A percentile compares a stretch with the other conserved stretches of the same genome.
phyloP scores from a whole-genome alignment of 2,329 filamentous ascomycete genomes.

The Aaosphaeria arxii region DNA sequence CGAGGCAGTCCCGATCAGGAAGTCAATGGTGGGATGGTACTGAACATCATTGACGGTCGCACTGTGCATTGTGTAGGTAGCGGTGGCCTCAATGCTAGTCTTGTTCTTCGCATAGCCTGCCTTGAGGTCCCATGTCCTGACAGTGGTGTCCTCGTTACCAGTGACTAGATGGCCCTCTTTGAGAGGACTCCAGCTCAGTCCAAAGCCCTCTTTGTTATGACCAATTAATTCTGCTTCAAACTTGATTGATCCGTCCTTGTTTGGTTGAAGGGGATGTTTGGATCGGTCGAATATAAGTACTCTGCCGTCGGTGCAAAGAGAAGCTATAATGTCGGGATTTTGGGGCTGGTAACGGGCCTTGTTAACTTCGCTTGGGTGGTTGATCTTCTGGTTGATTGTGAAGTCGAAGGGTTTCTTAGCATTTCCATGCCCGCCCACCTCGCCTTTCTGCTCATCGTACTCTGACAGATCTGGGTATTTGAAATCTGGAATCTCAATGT shows the following conservation, averaged over 20 bases:
- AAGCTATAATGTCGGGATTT: slow-evolving; percentile 95
- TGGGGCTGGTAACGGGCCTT: slow-evolving; percentile 97
- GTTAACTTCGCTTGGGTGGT: slow-evolving; percentile 95
- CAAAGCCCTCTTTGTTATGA: slow-evolving; percentile 87
- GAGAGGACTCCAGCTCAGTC: slow-evolving; percentile 88
- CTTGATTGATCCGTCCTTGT: slow-evolving; percentile 61
- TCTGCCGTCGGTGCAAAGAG: slow-evolving; percentile 80
- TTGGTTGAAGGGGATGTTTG: slow-evolving; percentile 79
- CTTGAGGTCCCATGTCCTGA: slow-evolving; percentile 86
- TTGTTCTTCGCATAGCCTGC: slow-evolving; percentile 66
- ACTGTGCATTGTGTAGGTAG: slow-evolving; percentile 81
- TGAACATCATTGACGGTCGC: slow-evolving; percentile 97
- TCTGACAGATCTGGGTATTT: slow-evolving; percentile 71
- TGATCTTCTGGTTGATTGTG: slow-evolving; percentile 90
- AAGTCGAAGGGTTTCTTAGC: slow-evolving; percentile 77
- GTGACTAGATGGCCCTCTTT: slow-evolving; percentile 78
- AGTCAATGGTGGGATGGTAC: slow-evolving; percentile 82
- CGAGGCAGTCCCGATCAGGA: slow-evolving; percentile 83
- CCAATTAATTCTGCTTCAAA: slow-evolving; percentile 83
- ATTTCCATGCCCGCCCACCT: slow-evolving; percentile 90
- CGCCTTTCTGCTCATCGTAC: slow-evolving; percentile 87
- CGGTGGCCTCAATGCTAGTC: slow-evolving; percentile 66
- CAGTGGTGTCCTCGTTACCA: slow-evolving; percentile 88
- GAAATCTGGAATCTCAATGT: slow-evolving; percentile 86
- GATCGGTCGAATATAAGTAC: slow-evolving; percentile 95